Percentiles rank a stretch among this genome's conserved stretches.
phyloP scores from a whole-genome alignment of 108 stramenopile species.

The Nitzschia putrida region DNA sequence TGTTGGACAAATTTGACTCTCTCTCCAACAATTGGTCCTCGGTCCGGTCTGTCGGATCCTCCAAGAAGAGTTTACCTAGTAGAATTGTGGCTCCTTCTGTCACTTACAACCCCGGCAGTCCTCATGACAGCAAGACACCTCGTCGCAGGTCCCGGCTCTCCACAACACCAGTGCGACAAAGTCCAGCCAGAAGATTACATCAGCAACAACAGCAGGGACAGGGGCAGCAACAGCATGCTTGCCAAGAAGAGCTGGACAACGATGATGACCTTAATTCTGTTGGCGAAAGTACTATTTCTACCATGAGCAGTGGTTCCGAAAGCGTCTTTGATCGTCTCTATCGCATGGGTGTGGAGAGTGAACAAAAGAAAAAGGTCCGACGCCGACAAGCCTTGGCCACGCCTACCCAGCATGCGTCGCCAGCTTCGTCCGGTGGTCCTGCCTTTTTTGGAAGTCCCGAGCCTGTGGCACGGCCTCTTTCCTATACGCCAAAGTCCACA shows the following conservation, averaged over 20 bases:
- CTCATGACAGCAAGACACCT: neutral
- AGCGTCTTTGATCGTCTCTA: slow-evolving; percentile 40
- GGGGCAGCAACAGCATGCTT: neutral
- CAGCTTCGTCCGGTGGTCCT: neutral
- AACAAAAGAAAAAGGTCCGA: neutral
- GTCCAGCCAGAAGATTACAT: neutral
- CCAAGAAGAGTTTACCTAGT: slow-evolving; percentile 1
- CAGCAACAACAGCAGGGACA: slow-evolving; percentile 10
- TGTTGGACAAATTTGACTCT: slow-evolving; percentile 11
- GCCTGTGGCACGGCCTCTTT: slow-evolving; percentile 3
- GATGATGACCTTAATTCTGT: slow-evolving; percentile 11
- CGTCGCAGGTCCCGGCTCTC: slow-evolving; percentile 4
- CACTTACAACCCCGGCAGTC: neutral
- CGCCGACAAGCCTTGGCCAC: neutral
- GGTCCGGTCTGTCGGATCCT: neutral
- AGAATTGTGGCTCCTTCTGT: neutral
- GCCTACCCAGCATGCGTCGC: too few relatives aligned
- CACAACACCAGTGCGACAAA: neutral
- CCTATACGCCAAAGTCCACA: slow-evolving; percentile 13
- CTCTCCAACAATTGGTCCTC: slow-evolving; percentile 9
- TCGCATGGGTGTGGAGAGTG: slow-evolving; percentile 14
- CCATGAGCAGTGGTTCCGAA: slow-evolving; percentile 23
- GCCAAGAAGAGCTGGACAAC: too few relatives aligned
- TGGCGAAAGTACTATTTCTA: slow-evolving; percentile 28
- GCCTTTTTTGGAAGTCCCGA: neutral